A percentile compares a stretch with the other conserved stretches of the same genome.
phyloP scores from a whole-genome alignment of 176 grass and related monocot genomes.

The Otatea glauca region DNA sequence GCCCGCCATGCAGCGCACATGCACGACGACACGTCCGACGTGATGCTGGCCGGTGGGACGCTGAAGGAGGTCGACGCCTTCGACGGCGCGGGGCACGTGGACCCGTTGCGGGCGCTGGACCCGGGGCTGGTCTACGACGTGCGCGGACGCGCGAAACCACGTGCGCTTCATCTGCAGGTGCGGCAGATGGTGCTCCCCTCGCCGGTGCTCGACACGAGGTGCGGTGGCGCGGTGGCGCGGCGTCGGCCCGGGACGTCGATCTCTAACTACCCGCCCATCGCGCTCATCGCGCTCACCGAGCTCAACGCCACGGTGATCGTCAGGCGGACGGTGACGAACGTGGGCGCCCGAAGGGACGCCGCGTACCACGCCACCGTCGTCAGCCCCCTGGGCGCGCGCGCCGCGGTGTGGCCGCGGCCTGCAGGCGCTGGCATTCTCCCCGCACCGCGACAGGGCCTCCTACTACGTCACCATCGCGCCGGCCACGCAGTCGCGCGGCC shows the following conservation, averaged over 20 bases:
- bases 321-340: conserved; percentile 76
- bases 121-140: conserved; percentile 90
- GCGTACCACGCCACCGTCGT: conserved; percentile 51
- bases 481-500: conserved; percentile 59
- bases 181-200: conserved; percentile 61
- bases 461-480: conserved; percentile 78
- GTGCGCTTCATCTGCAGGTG: conserved; percentile 82
- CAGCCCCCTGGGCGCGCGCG: conserved; percentile 60
- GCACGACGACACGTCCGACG: conserved; percentile 65
- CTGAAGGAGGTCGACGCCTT: conserved; percentile 76
- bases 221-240: conserved; percentile 35
- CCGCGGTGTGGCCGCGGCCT: conserved; percentile 76
- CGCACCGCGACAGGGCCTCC: conserved; percentile 23
- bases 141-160: conserved; percentile 59
- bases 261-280: conserved; percentile 93
- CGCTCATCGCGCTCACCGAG: conserved; percentile 60
- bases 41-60: conserved; percentile 70
- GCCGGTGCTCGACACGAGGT: conserved; percentile 57
- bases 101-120: conserved; percentile 71
- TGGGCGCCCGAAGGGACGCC: conserved; percentile 54
- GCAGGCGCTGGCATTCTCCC: conserved; percentile 53
- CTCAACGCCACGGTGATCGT: conserved; percentile 54
- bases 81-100: conserved; percentile 83
- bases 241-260: conserved; percentile 17
- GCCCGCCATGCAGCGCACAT: conserved; percentile 49